These are phyloP conservation scores for Verticillium albo-atrum DNA, from an alignment of 2,329 filamentous ascomycete species.

Conservation along the genomic window DNA sequence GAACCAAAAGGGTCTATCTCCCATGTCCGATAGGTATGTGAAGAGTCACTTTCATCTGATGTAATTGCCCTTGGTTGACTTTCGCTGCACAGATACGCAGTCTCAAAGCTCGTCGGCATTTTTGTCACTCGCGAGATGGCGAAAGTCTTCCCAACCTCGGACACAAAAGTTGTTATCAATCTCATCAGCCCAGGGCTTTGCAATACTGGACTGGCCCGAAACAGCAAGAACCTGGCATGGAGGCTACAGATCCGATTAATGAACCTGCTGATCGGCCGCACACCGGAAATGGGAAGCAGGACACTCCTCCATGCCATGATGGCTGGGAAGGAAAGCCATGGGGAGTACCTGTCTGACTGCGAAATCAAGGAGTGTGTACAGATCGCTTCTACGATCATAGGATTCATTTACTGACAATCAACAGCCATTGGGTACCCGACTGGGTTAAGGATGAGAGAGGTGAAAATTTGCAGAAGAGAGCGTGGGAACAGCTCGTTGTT, in stretches of 20 bases:
- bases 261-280: constrained; percentile 11
- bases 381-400: too few relatives aligned
- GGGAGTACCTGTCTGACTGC: constrained; percentile 17
- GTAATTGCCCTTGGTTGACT: background rate
- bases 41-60: background rate
- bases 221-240: background rate
- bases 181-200: constrained; percentile 23
- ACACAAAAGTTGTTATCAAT: constrained; percentile 25
- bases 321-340: constrained; percentile 20
- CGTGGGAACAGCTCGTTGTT: constrained; percentile 4
- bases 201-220: constrained; percentile 15
- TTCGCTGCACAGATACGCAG: constrained; percentile 14
- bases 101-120: constrained; percentile 22
- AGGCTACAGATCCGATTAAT: background rate
- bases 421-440: constrained; percentile 4
- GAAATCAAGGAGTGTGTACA: constrained; percentile 15
- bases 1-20: constrained; percentile 15
- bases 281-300: constrained; percentile 21
- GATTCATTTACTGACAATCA: background rate
- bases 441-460: constrained; percentile 3
- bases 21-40: background rate
- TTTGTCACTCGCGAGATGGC: constrained; percentile 21
- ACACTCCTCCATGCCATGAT: constrained; percentile 19
- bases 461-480: constrained; percentile 2
- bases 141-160: constrained; percentile 15